Evolutionary conservation across 768 basidiomycete species (phyloP), one percentile per base, ranked within the genome.

Genomic region (Trametes maxima): DNA sequence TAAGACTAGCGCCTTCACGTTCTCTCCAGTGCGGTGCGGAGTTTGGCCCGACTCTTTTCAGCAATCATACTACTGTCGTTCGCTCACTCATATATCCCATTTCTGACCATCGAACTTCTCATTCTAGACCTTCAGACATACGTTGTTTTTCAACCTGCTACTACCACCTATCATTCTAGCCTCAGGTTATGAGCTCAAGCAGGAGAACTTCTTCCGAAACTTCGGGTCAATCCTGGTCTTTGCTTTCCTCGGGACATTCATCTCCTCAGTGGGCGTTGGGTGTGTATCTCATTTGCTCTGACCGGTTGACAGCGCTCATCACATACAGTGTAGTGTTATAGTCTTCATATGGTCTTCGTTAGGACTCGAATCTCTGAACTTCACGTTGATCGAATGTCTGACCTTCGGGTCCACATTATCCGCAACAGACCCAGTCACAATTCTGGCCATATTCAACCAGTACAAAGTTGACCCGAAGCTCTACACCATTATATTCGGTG

Each of bases 191-290:
- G 95, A 97, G 75, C 86, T 99, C 59, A 96, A 95, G 73, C 95
- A 98, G 92, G 96, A 95, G 76, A 95, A 95, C 79, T 99, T 99
- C 77, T 99, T 99, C 74, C 87, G 95, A 39, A 98, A 98, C 73
- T 98, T 98, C 70, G 95, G 94, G 11, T 95, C 95, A 25, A 99
- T 99, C 66, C 80, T 97, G 45, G 90, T 85, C 0, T 95, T 95
- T 68, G 95, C 95, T 0, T 98, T 98, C 69, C 74, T 92, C 11
- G 97, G 97, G 17, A 99, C 97, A 0, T 95, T 96, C 70, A 94
- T 98, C 67, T 95, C 94, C 1, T 94, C 97, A 33, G 86, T 98
- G 45, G 97, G 95, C 14, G 87, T 98, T 46, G 96, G 96, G 95
- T 96, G 73, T 74, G 91, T 83, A 65, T 60, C 19, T 46, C 7